Evolutionary conservation across 108 stramenopile species (phyloP), one percentile per base, ranked within the genome.

Genomic region (Skeletonema costatum): DNA sequence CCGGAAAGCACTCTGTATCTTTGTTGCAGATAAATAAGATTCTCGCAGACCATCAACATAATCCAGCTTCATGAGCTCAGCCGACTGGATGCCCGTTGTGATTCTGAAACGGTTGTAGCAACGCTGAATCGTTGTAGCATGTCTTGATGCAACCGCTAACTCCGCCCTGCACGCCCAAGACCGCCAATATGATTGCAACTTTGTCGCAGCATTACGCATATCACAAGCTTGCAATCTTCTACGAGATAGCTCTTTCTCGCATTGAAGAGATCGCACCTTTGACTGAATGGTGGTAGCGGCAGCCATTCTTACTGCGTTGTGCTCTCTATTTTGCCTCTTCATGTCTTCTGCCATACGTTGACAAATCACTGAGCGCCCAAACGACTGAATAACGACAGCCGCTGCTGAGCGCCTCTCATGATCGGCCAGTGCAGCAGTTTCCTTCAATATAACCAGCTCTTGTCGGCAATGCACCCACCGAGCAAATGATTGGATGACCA

Each of bases 181-280:
- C 5, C 71, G 59, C 10, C 59, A 38, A 7, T 44, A 2, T 61
- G 71, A 60, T 59, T 72, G 71, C 32, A 72, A 5, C 60, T 44
- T 72, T 14, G 39, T 66, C 32, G 64, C 36, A 21, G 74, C 64
- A 29, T 17, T 2, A 5, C 35, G 4, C 35, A 5, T 58, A 1
- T 19, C 8, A 58, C 5, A 25, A 58, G 56, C 56, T 58, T 58
- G 56, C 8, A 25, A 19, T 25, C 25, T 58, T 25, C 56, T 58
- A 5, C 8, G 56, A 7, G 56, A 58, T 5, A 58, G 56, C 25
- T 58, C 56, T 6, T 25, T 58, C 8, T 58, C 5, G 56, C 56
- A 21, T 1, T 58, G 56, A 19, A 1, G 25, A 5, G 56, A 58
- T 8, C 56, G 17, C 21, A 58, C 56, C 17, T 19, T 25, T 58